Evolutionary conservation across 495 filamentous ascomycete species (phyloP).

Genomic region (Venustampulla echinocandica): DNA sequence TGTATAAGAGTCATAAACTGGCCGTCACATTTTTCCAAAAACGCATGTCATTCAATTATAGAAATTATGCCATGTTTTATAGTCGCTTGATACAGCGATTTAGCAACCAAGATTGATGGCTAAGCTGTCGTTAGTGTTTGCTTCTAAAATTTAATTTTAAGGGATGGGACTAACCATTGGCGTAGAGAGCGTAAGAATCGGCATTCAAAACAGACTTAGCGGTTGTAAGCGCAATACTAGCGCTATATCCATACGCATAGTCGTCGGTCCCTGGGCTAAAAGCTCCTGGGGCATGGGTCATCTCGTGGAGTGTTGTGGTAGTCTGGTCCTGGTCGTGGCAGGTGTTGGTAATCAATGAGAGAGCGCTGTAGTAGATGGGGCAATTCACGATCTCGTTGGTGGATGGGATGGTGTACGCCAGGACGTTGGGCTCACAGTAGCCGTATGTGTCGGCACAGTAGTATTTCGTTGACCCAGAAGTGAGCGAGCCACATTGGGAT

Average conservation of each 20-base stretch:
- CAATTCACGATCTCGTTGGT: constrained; percentile 48
- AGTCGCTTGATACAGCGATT: too few species aligned
- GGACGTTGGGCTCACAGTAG: constrained; percentile 41
- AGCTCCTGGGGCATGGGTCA: constrained; percentile 48
- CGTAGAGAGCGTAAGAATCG: constrained; percentile 54
- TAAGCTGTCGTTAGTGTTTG: too few species aligned
- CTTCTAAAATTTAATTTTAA: too few species aligned
- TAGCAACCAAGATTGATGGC: too few species aligned
- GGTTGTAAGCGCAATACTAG: constrained; percentile 33
- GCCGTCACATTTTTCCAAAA: too few species aligned
- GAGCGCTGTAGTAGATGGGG: constrained; percentile 42
- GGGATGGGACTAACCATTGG: constrained; percentile 45
- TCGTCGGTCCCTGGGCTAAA: constrained; percentile 43
- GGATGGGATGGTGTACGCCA: constrained; percentile 49
- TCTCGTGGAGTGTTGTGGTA: constrained; percentile 53
- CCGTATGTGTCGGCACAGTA: constrained; percentile 44
- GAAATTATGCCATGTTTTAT: too few species aligned
- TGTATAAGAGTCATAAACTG: too few species aligned
- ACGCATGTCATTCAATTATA: too few species aligned
- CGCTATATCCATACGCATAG: constrained; percentile 47
- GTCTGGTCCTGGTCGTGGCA: constrained; percentile 54
- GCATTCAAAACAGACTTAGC: constrained; percentile 48
- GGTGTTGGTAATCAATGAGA: constrained; percentile 32
- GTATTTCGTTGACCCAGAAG: constrained; percentile 35
- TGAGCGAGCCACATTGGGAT: constrained; percentile 37